A percentile compares a stretch with the other conserved stretches of the same genome.
phyloP scores from a whole-genome alignment of 371 early-diverging fungal species.

The Mucor circinelloides region DNA sequence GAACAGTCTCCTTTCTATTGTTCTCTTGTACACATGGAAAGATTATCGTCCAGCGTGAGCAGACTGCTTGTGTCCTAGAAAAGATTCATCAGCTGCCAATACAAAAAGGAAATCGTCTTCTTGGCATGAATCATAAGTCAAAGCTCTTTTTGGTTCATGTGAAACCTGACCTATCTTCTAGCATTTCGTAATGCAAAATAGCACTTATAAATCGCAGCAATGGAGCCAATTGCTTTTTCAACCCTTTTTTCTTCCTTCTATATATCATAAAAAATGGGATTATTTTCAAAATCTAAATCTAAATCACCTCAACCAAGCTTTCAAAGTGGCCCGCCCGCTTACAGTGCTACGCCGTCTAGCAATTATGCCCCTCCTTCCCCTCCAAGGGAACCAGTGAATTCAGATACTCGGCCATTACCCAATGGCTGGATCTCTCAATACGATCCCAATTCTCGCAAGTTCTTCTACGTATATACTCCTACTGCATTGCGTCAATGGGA shows the following conservation, averaged over 20 bases:
- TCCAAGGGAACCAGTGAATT: slow-evolving; percentile 32
- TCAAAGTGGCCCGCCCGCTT: slow-evolving; percentile 29
- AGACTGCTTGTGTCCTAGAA: too few relatives aligned
- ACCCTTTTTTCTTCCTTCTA: neutral
- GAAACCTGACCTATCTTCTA: neutral
- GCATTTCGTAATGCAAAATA: neutral
- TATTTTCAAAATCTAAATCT: slow-evolving; percentile 35
- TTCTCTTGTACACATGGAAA: too few relatives aligned
- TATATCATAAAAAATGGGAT: slow-evolving; percentile 31
- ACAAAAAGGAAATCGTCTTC: neutral
- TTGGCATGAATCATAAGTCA: slow-evolving; percentile 1
- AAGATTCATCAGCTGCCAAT: too few relatives aligned
- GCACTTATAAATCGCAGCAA: neutral
- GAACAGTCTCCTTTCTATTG: too few relatives aligned
- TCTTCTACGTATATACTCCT: slow-evolving; percentile 54
- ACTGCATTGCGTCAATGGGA: slow-evolving; percentile 53
- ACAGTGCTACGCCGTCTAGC: slow-evolving; percentile 10
- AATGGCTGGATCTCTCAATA: slow-evolving; percentile 51
- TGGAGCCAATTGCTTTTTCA: neutral
- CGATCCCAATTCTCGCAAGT: slow-evolving; percentile 38
- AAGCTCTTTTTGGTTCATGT: neutral
- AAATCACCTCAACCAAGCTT: slow-evolving; percentile 16
- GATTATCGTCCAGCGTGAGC: too few relatives aligned
- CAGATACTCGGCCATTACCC: slow-evolving; percentile 38
- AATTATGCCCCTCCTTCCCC: slow-evolving; percentile 44